These are phyloP conservation scores for Haplosporangium sp. DNA, from an alignment of 371 early-diverging fungal genomes.

Conservation along the genomic window DNA sequence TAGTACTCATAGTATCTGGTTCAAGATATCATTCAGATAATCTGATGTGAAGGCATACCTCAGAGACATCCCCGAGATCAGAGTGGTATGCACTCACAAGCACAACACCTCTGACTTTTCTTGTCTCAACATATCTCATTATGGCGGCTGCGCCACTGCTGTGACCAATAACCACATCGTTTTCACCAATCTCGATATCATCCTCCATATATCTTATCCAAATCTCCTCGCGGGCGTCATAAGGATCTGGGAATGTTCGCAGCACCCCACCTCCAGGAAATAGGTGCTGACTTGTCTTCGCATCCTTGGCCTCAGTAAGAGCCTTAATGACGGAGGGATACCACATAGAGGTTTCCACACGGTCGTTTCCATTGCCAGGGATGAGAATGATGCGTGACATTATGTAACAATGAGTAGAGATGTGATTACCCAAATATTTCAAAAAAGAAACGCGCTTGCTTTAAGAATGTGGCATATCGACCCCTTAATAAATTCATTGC, in stretches of 20 bases:
- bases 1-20: not conserved
- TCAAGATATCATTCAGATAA: not conserved
- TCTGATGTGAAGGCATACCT: conserved; percentile 22
- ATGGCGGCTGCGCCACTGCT: conserved; percentile 49
- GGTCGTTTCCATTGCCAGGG: conserved; percentile 55
- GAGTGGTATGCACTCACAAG: conserved; percentile 57
- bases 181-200: conserved; percentile 35
- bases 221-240: conserved; percentile 46
- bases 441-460: not conserved
- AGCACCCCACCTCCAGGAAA: conserved; percentile 50
- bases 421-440: not conserved
- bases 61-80: conserved; percentile 45
- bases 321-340: conserved; percentile 43
- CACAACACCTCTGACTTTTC: conserved; percentile 52
- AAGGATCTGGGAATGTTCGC: conserved; percentile 51
- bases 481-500: conserved; percentile 16
- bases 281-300: conserved; percentile 15
- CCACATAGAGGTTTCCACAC: conserved; percentile 53
- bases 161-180: conserved; percentile 55
- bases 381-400: conserved; percentile 54
- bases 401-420: not conserved
- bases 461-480: not conserved
- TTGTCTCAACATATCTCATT: conserved; percentile 42
- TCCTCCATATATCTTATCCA: conserved; percentile 56
- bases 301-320: conserved; percentile 31